A percentile compares a stretch with the other conserved stretches of the same genome.
Conservation (phyloP, 257 asterid genomes). For the Nicotiana sylvestris region DNA sequence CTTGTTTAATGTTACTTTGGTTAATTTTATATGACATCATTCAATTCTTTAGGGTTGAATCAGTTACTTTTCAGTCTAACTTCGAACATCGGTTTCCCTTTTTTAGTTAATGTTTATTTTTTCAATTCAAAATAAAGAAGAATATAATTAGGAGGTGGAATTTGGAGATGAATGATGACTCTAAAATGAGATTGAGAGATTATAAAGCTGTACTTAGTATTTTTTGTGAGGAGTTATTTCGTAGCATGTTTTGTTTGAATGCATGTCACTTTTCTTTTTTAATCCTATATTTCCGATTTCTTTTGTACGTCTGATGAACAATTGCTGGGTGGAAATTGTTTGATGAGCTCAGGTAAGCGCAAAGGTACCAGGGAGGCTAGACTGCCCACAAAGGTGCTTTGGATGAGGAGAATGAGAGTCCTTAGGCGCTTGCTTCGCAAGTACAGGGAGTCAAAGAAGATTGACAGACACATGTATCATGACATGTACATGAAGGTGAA, state of each 20-base stretch:
- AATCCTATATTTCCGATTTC: too few relatives aligned
- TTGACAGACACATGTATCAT: slow-evolving; percentile 11
- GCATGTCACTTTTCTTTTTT: not conserved
- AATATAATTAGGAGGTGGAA: not conserved
- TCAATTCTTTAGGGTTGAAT: not conserved
- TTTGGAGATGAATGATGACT: not conserved
- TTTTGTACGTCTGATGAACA: not conserved
- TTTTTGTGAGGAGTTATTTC: not conserved
- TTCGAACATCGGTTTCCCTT: not conserved
- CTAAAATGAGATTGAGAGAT: not conserved
- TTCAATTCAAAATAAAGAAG: not conserved
- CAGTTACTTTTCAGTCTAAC: not conserved
- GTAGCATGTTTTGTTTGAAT: not conserved
- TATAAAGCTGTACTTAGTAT: not conserved
- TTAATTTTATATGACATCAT: not conserved
- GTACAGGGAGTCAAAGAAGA: slow-evolving; percentile 12
- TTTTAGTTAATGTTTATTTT: too few relatives aligned
- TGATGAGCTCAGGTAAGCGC: slow-evolving; percentile 1
- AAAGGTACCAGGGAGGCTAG: slow-evolving; percentile 14
- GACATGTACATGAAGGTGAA: slow-evolving; percentile 13
- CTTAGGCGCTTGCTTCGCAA: slow-evolving; percentile 12
- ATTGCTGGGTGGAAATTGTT: not conserved
- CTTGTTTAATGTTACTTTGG: not conserved
- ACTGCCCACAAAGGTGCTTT: slow-evolving; percentile 6
- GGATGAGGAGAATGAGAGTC: slow-evolving; percentile 16